phyloP scores from a whole-genome alignment of 768 basidiomycete species.

The Pulveroboletus sp. region DNA sequence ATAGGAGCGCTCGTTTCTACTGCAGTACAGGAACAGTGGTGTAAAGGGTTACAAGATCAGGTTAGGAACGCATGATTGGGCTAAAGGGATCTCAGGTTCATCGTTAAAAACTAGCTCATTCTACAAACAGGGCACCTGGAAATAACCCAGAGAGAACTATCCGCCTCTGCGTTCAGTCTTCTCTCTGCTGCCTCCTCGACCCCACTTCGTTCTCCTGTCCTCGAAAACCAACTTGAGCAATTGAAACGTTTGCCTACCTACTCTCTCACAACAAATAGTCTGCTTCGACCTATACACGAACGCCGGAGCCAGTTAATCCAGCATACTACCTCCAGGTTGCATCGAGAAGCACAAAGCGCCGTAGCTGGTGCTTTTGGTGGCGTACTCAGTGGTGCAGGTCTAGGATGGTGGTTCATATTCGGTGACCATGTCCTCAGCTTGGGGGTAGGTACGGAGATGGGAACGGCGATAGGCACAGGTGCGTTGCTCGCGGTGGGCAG shows the following conservation, averaged over 20 bases:
- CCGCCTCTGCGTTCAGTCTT: slow-evolving; percentile 38
- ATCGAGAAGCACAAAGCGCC: slow-evolving; percentile 57
- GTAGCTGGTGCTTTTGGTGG: slow-evolving; percentile 49
- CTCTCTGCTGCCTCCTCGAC: slow-evolving; percentile 30
- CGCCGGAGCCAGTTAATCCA: slow-evolving; percentile 51
- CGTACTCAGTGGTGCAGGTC: slow-evolving; percentile 42
- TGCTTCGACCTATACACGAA: slow-evolving; percentile 46
- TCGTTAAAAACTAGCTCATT: slow-evolving; percentile 42
- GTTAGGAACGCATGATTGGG: slow-evolving; percentile 25
- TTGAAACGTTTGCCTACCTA: slow-evolving; percentile 43
- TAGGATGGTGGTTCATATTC: slow-evolving; percentile 52
- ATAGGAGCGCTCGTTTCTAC: slow-evolving; percentile 31
- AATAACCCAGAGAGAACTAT: slow-evolving; percentile 40
- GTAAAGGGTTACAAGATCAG: slow-evolving; percentile 46
- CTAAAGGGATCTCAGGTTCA: neutral
- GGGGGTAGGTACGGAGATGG: slow-evolving; percentile 42
- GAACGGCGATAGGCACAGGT: slow-evolving; percentile 57
- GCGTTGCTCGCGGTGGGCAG: slow-evolving; percentile 45
- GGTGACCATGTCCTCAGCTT: slow-evolving; percentile 36
- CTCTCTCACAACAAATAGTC: slow-evolving; percentile 38
- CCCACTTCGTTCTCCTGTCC: slow-evolving; percentile 46
- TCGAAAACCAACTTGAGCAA: slow-evolving; percentile 57
- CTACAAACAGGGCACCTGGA: slow-evolving; percentile 60
- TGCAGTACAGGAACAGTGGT: slow-evolving; percentile 34
- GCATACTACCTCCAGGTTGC: slow-evolving; percentile 54